phyloP scores from a whole-genome alignment of 129 eudicot species.

The Kitagawia praeruptora region DNA sequence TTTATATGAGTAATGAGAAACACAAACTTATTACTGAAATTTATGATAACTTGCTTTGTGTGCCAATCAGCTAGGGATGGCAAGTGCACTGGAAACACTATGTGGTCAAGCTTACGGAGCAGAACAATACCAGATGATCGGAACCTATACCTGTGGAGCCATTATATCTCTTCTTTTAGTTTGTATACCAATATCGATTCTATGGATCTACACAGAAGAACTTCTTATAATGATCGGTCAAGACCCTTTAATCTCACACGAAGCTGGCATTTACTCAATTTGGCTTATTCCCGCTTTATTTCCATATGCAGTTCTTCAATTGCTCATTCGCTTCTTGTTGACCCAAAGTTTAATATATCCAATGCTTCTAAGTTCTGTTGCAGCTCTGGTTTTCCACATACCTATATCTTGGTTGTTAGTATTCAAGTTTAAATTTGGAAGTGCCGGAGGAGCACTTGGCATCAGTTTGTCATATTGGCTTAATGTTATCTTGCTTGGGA shows the following conservation, averaged over 20 bases:
- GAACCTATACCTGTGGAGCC: slow-evolving; percentile 44
- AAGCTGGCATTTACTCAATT: slow-evolving; percentile 42
- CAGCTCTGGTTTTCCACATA: slow-evolving; percentile 37
- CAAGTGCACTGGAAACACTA: slow-evolving; percentile 66
- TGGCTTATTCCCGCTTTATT: slow-evolving; percentile 57
- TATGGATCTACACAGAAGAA: slow-evolving; percentile 52
- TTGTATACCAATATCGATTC: slow-evolving; percentile 39
- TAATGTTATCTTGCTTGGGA: slow-evolving; percentile 25
- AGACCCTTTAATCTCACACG: slow-evolving; percentile 54
- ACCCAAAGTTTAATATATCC: slow-evolving; percentile 52
- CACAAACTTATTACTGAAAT: not conserved
- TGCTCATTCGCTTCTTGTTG: slow-evolving; percentile 47
- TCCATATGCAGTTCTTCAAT: slow-evolving; percentile 40
- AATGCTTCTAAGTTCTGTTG: slow-evolving; percentile 38
- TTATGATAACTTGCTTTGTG: not conserved
- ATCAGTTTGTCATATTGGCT: slow-evolving; percentile 49
- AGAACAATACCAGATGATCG: slow-evolving; percentile 38
- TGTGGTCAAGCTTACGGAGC: slow-evolving; percentile 90
- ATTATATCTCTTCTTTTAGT: slow-evolving; percentile 46
- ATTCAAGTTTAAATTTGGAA: slow-evolving; percentile 44
- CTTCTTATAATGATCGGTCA: slow-evolving; percentile 44
- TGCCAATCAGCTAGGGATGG: slow-evolving; percentile 55
- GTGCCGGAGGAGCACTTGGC: slow-evolving; percentile 53
- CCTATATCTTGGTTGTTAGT: slow-evolving; percentile 59
- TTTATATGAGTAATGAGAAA: no score